phyloP scores from a whole-genome alignment of 176 grass and related monocot genomes.

The Bromus sterilis region DNA sequence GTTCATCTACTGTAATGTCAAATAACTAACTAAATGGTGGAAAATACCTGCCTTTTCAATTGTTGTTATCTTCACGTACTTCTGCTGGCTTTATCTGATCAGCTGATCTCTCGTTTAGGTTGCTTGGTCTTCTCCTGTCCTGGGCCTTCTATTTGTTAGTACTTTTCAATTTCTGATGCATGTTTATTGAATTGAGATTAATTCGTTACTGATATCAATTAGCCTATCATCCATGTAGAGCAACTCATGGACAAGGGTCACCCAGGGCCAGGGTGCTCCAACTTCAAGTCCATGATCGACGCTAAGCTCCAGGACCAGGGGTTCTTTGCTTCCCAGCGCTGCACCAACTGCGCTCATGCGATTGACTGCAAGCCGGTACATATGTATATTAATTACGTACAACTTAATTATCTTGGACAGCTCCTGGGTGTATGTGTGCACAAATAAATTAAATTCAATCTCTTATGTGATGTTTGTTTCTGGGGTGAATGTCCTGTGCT shows the following conservation, averaged over 20 bases:
- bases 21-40: too few relatives aligned
- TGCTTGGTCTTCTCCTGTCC: background rate
- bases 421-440: background rate
- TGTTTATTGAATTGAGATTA: background rate
- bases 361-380: constrained; percentile 46
- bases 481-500: background rate
- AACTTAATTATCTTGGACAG: background rate
- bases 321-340: constrained; percentile 17
- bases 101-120: background rate
- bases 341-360: constrained; percentile 57
- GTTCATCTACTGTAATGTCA: background rate
- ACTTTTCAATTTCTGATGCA: background rate
- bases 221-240: background rate
- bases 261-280: too few relatives aligned
- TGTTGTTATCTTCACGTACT: too few relatives aligned
- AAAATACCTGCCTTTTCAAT: background rate
- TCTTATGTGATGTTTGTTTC: background rate
- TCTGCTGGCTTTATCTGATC: too few relatives aligned
- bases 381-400: background rate
- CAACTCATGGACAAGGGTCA: constrained; percentile 16
- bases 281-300: background rate
- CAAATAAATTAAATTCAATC: background rate
- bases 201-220: background rate
- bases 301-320: constrained; percentile 42
- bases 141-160: background rate